Evolutionary conservation across 441 rosid genomes (phyloP).

Genomic region (Flueggea neowawraea): DNA sequence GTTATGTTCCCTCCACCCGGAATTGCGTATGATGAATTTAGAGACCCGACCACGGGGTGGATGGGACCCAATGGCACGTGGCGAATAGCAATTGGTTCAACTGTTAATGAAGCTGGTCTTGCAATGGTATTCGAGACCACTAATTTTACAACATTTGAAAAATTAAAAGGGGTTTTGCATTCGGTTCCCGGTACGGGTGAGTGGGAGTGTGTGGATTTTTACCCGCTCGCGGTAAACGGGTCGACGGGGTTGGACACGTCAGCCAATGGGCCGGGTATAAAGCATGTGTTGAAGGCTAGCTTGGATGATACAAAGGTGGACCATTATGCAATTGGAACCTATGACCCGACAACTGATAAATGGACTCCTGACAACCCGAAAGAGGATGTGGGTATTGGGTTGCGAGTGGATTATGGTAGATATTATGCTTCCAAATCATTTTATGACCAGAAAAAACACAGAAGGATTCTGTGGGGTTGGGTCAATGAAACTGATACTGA

Average conservation of each 20-base stretch:
- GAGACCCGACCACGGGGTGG: constrained; percentile 98
- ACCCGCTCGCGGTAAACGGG: constrained; percentile 57
- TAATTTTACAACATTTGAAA: constrained; percentile 52
- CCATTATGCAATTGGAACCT: constrained; percentile 66
- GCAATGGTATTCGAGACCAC: constrained; percentile 63
- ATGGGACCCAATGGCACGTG: constrained; percentile 64
- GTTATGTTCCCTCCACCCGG: constrained; percentile 73
- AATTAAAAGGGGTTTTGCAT: constrained; percentile 46
- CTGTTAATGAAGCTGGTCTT: constrained; percentile 57
- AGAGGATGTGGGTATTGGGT: constrained; percentile 67
- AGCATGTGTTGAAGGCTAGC: constrained; percentile 83
- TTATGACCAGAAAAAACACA: constrained; percentile 48
- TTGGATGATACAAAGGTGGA: constrained; percentile 64
- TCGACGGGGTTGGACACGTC: constrained; percentile 60
- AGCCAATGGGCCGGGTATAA: constrained; percentile 45
- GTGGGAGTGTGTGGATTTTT: constrained; percentile 98
- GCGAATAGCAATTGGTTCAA: constrained; percentile 82
- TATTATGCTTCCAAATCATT: constrained; percentile 84
- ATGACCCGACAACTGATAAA: constrained; percentile 35
- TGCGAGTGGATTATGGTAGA: constrained; percentile 64
- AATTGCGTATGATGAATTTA: constrained; percentile 53
- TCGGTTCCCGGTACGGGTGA: constrained; percentile 76
- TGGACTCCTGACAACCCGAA: constrained; percentile 80
- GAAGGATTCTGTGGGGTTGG: constrained; percentile 83
- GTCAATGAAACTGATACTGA: constrained; percentile 79